These are phyloP conservation scores for Malus asiatica DNA, from an alignment of 306 rosid genomes.

Conservation along the genomic window DNA sequence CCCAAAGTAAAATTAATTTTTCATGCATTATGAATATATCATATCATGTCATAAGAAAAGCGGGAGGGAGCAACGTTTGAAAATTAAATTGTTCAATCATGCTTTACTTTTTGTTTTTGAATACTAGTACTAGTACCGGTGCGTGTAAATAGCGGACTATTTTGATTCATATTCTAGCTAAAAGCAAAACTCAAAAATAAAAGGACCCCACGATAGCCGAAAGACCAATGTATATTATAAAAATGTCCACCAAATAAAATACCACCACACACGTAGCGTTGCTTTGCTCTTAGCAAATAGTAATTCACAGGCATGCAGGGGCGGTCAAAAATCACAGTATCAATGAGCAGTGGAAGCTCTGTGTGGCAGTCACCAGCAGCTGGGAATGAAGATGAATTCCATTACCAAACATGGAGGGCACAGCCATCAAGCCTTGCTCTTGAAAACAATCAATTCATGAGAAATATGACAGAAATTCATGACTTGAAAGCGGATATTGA, in stretches of 20 bases:
- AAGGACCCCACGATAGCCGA: background rate
- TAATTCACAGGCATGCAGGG: too few relatives aligned
- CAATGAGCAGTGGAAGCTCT: background rate
- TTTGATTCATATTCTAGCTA: slow-evolving; percentile 10
- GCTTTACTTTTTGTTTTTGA: too few relatives aligned
- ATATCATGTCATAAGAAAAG: too few relatives aligned
- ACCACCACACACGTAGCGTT: too few relatives aligned
- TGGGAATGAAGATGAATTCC: background rate
- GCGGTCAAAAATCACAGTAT: background rate
- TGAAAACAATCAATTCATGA: background rate
- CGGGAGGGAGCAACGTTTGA: background rate
- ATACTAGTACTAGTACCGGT: background rate
- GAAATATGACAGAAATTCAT: background rate
- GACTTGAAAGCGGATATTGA: background rate
- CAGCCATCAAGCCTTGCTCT: background rate
- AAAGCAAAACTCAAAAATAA: background rate
- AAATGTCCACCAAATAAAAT: background rate
- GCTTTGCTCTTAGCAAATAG: too few relatives aligned
- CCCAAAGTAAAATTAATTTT: background rate
- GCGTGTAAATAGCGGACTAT: slow-evolving; percentile 5
- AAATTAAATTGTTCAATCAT: background rate
- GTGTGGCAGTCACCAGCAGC: background rate
- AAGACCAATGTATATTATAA: background rate
- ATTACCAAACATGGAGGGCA: slow-evolving; percentile 12
- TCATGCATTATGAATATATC: too few relatives aligned